Evolutionary conservation across 306 rosid genomes (phyloP).

Genomic region (barrel medic (Medicago truncatula)): MtrunA17r5.0-ANR NC_053045.1:60155001-60155500

Average conservation of each 20-base stretch:
- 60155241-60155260: conserved; percentile 83
- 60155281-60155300: conserved; percentile 61
- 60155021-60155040: conserved; percentile 28
- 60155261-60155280: conserved; percentile 62
- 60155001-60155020: conserved; percentile 61
- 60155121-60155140: conserved; percentile 70
- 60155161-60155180: conserved; percentile 78
- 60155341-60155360: conserved; percentile 89
- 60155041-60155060: conserved; percentile 66
- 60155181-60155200: conserved; percentile 76
- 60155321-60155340: conserved; percentile 68
- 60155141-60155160: conserved; percentile 77
- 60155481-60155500: conserved; percentile 61
- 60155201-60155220: conserved; percentile 74
- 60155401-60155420: conserved; percentile 76
- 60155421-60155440: conserved; percentile 72
- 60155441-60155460: conserved; percentile 91
- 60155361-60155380: conserved; percentile 69
- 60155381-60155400: conserved; percentile 64
- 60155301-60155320: conserved; percentile 76
- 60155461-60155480: conserved; percentile 93
- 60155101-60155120: conserved; percentile 69
- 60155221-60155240: conserved; percentile 80
- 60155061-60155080: conserved; percentile 86
- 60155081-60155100: conserved; percentile 82